These are phyloP conservation scores for Mycena leptocephala DNA, from an alignment of 768 basidiomycete genomes.

Conservation along the genomic window DNA sequence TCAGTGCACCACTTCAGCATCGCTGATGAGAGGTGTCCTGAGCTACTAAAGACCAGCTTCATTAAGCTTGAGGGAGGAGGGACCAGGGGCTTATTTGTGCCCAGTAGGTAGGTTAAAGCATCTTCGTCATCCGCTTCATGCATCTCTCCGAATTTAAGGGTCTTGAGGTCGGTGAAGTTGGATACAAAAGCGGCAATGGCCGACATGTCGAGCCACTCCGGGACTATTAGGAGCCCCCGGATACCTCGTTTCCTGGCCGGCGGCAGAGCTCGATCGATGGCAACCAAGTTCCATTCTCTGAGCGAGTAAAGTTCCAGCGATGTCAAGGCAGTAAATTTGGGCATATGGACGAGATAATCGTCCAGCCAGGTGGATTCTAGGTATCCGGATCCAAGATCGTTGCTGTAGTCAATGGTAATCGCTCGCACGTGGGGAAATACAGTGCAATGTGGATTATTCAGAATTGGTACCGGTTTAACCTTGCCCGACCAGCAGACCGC, in stretches of 20 bases:
- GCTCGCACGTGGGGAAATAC: background rate
- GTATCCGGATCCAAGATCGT: background rate
- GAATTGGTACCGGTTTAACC: background rate
- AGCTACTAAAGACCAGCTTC: background rate
- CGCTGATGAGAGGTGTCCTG: background rate
- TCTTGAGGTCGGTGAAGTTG: background rate
- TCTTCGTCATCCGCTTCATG: background rate
- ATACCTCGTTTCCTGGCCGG: background rate
- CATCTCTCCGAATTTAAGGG: background rate
- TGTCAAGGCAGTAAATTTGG: background rate
- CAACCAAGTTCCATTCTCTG: background rate
- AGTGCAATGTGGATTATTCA: slow-evolving; percentile 6
- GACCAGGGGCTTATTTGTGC: background rate
- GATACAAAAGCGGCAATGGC: background rate
- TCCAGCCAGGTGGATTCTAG: background rate
- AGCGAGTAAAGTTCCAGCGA: background rate
- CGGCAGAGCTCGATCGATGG: background rate
- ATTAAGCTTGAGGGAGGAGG: background rate
- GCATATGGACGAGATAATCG: background rate
- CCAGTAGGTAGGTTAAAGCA: background rate
- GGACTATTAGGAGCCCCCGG: background rate
- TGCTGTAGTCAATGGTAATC: background rate
- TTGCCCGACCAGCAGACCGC: background rate
- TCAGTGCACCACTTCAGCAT: background rate
- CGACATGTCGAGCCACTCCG: background rate